Evolutionary conservation across 2,329 filamentous ascomycete genomes (phyloP).

Genomic region (Zymoseptoria tritici): DNA sequence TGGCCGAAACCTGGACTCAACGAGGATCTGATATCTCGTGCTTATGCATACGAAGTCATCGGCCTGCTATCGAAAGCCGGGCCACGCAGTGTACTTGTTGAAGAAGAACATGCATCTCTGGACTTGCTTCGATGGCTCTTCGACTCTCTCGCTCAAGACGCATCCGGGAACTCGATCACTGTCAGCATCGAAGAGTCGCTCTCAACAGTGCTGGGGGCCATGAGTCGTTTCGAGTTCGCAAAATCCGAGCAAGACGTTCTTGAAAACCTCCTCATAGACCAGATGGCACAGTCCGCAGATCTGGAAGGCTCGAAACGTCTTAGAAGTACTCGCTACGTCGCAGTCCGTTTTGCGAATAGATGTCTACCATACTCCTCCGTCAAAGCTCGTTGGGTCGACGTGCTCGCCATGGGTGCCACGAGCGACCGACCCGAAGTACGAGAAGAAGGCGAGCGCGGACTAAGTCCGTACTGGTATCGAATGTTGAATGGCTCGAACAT

Average conservation of each 20-base stretch:
- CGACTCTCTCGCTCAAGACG: conserved; percentile 71
- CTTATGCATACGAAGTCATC: conserved; percentile 83
- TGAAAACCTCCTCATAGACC: conserved; percentile 56
- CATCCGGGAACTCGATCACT: conserved; percentile 62
- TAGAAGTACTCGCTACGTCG: conserved; percentile 73
- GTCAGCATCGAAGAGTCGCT: conserved; percentile 86
- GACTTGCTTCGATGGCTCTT: conserved; percentile 71
- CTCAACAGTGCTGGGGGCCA: conserved; percentile 63
- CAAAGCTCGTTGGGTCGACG: conserved; percentile 77
- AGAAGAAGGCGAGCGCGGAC: conserved; percentile 82
- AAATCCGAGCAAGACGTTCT: conserved; percentile 37
- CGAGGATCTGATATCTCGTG: conserved; percentile 59
- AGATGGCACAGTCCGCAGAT: conserved; percentile 36
- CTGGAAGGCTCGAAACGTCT: conserved; percentile 23
- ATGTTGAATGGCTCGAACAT: conserved; percentile 47
- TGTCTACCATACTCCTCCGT: conserved; percentile 75
- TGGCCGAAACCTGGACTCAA: conserved; percentile 62
- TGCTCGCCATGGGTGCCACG: conserved; percentile 65
- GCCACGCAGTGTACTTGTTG: conserved; percentile 49
- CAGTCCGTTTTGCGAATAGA: conserved; percentile 81
- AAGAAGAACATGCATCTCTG: conserved; percentile 36
- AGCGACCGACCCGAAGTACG: conserved; percentile 72
- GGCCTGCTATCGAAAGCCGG: conserved; percentile 67
- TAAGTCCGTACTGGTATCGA: conserved; percentile 69
- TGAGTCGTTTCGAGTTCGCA: conserved; percentile 39